These are phyloP conservation scores for Aspergillus taichungensis DNA, from an alignment of 495 filamentous ascomycete genomes.

Conservation along the genomic window DNA sequence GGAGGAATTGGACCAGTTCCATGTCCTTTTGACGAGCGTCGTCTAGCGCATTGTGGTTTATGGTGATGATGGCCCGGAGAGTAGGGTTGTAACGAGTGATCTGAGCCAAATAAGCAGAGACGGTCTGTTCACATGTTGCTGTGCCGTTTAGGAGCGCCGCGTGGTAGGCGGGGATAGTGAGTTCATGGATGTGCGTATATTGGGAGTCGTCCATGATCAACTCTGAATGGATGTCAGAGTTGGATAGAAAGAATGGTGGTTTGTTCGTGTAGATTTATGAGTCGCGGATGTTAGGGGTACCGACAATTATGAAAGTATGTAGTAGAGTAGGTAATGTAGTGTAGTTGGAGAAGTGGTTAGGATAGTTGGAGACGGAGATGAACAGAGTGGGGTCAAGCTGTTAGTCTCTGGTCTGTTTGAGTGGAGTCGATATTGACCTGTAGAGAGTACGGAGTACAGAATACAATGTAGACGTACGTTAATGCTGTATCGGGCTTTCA, in stretches of 20 bases:
- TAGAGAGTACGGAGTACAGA: too few relatives aligned
- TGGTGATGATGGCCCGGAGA: conserved; percentile 47
- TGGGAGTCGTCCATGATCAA: background rate
- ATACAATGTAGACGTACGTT: too few relatives aligned
- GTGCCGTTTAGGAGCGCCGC: conserved; percentile 36
- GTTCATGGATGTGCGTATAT: conserved; percentile 37
- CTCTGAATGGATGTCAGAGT: too few relatives aligned
- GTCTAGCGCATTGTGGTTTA: conserved; percentile 42
- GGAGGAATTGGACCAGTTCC: background rate
- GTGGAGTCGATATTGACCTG: too few relatives aligned
- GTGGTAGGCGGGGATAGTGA: conserved; percentile 48
- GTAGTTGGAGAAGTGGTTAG: too few relatives aligned
- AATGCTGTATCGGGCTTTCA: too few relatives aligned
- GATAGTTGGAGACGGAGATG: too few relatives aligned
- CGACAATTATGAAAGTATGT: too few relatives aligned
- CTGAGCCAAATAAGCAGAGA: conserved; percentile 46
- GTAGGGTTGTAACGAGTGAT: conserved; percentile 47
- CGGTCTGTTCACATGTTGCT: conserved; percentile 42
- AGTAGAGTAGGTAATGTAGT: too few relatives aligned
- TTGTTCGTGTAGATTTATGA: too few relatives aligned
- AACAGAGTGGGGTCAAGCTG: too few relatives aligned
- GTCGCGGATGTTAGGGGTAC: background rate
- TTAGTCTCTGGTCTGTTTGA: too few relatives aligned
- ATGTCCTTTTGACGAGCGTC: conserved; percentile 41
- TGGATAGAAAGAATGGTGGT: background rate